These are phyloP conservation scores for Coprinellus micaceus DNA, from an alignment of 768 basidiomycete species.

Conservation along the genomic window DNA sequence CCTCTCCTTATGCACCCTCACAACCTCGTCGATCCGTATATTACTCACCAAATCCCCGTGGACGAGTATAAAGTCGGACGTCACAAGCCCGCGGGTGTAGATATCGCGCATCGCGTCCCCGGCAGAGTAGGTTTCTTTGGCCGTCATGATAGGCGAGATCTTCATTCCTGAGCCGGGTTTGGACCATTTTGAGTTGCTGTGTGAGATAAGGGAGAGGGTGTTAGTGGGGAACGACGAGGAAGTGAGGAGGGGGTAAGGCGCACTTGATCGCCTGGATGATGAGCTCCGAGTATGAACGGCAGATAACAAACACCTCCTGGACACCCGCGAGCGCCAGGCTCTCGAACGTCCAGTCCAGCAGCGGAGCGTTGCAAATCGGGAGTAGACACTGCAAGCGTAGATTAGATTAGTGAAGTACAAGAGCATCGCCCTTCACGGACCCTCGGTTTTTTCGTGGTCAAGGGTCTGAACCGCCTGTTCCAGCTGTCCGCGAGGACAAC, in stretches of 20 bases:
- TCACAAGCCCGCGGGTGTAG: constrained; percentile 87
- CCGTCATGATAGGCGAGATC: constrained; percentile 81
- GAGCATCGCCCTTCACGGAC: constrained; percentile 41
- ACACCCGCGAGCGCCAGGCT: constrained; percentile 92
- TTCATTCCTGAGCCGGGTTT: constrained; percentile 73
- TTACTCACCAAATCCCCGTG: constrained; percentile 93
- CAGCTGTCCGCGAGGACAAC: constrained; percentile 96
- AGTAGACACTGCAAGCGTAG: constrained; percentile 65
- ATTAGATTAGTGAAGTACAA: constrained; percentile 17
- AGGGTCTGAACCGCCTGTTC: constrained; percentile 87
- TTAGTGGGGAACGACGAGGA: neutral
- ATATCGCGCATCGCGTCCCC: constrained; percentile 94
- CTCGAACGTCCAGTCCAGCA: constrained; percentile 97
- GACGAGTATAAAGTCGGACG: constrained; percentile 87
- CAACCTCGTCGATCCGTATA: constrained; percentile 84
- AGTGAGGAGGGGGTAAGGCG: constrained; percentile 24
- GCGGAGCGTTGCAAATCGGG: constrained; percentile 89
- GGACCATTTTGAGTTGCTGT: constrained; percentile 82
- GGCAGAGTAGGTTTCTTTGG: constrained; percentile 82
- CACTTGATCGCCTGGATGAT: constrained; percentile 84
- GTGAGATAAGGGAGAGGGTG: constrained; percentile 10
- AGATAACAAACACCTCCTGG: constrained; percentile 93
- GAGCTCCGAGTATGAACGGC: constrained; percentile 84
- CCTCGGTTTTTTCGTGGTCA: constrained; percentile 85
- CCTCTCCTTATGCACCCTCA: constrained; percentile 83